Conservation (phyloP, 495 filamentous ascomycete genomes). For the Penicillium paradoxum region DNA sequence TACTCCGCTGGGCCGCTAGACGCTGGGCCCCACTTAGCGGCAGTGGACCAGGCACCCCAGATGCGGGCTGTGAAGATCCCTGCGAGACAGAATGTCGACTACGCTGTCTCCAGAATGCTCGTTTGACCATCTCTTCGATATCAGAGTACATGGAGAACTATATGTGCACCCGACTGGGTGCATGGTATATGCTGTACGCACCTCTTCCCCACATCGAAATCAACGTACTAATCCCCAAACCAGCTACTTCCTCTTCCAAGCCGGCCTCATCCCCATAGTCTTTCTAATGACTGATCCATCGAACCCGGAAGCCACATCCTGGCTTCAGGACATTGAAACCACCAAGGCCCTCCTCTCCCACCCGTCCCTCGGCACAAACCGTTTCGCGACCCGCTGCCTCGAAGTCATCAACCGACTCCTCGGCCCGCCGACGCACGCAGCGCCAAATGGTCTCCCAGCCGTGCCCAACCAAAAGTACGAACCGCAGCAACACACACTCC, state of each 20-base stretch:
- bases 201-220: not conserved
- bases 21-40: slow-evolving; percentile 33
- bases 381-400: slow-evolving; percentile 40
- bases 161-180: slow-evolving; percentile 40
- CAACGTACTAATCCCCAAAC: not conserved
- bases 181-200: slow-evolving; percentile 50
- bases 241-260: slow-evolving; percentile 53
- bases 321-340: slow-evolving; percentile 45
- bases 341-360: slow-evolving; percentile 43
- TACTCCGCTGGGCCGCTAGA: slow-evolving; percentile 46
- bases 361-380: slow-evolving; percentile 39
- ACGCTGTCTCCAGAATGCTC: slow-evolving; percentile 42
- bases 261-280: slow-evolving; percentile 46
- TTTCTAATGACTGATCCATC: slow-evolving; percentile 46
- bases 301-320: slow-evolving; percentile 37
- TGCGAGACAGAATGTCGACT: slow-evolving; percentile 39
- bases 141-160: slow-evolving; percentile 40
- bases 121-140: slow-evolving; percentile 42
- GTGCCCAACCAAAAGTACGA: slow-evolving; percentile 3
- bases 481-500: slow-evolving; percentile 8
- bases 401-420: slow-evolving; percentile 44
- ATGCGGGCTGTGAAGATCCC: slow-evolving; percentile 34
- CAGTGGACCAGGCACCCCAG: slow-evolving; percentile 20
- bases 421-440: slow-evolving; percentile 25
- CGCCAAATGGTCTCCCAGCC: not conserved